Percentiles rank a stretch among this genome's conserved stretches.
phyloP scores from a whole-genome alignment of 306 rosid genomes.

The Quillaja saponaria region DNA sequence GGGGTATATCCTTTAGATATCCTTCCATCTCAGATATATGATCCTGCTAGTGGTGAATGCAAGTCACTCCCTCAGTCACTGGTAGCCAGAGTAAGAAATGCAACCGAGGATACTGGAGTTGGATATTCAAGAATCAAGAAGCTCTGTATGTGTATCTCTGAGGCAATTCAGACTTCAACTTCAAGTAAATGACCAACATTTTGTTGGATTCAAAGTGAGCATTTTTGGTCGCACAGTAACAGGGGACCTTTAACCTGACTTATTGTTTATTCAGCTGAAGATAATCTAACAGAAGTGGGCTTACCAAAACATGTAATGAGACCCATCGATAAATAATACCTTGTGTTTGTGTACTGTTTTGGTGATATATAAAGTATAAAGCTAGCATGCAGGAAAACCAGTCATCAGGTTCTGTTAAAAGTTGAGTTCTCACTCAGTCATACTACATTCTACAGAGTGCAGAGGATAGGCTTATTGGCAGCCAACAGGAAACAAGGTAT shows the following conservation, averaged over 20 bases:
- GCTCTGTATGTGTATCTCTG: slow-evolving; percentile 63
- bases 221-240: neutral
- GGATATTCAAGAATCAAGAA: slow-evolving; percentile 69
- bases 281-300: neutral
- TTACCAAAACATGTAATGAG: neutral
- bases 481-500: no score
- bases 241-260: neutral
- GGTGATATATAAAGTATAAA: no score
- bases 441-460: no score
- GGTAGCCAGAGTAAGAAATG: slow-evolving; percentile 44
- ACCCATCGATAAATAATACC: no score
- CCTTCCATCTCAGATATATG: slow-evolving; percentile 57
- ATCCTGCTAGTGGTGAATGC: slow-evolving; percentile 25
- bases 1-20: slow-evolving; percentile 59
- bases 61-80: slow-evolving; percentile 41
- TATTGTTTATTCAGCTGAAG: neutral
- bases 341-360: no score
- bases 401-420: no score
- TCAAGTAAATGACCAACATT: slow-evolving; percentile 27
- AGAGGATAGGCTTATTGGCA: no score
- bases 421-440: no score
- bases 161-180: slow-evolving; percentile 34
- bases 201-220: slow-evolving; percentile 13
- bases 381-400: no score
- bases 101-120: slow-evolving; percentile 42